Conservation (phyloP, 495 filamentous ascomycete genomes). For the Lophiotrema nucula region DNA sequence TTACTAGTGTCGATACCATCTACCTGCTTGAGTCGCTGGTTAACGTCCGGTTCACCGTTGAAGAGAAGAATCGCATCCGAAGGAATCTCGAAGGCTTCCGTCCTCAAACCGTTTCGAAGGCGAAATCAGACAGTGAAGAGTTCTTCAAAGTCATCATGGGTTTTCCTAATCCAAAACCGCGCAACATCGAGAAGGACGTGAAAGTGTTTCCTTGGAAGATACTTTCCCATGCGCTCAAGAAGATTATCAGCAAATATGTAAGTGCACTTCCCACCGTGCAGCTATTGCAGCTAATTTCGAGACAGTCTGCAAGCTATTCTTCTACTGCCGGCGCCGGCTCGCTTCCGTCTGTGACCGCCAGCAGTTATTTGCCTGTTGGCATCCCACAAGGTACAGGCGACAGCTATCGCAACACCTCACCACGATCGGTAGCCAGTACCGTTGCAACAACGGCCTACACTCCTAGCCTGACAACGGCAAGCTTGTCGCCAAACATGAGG, state of each 20-base stretch:
- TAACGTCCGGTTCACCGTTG: constrained; percentile 77
- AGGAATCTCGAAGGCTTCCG: constrained; percentile 91
- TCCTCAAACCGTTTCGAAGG: constrained; percentile 87
- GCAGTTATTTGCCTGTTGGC: constrained; percentile 22
- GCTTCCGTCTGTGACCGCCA: constrained; percentile 30
- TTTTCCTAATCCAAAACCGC: constrained; percentile 90
- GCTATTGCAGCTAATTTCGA: constrained; percentile 6
- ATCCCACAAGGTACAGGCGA: constrained; percentile 12
- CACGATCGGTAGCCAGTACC: constrained; percentile 28
- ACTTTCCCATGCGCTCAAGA: constrained; percentile 77
- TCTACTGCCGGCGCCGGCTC: constrained; percentile 46
- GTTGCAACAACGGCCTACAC: constrained; percentile 26
- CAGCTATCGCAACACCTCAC: constrained; percentile 26
- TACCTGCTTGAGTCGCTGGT: constrained; percentile 86
- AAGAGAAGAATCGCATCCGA: constrained; percentile 97
- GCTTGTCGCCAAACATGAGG: constrained; percentile 26
- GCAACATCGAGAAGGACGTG: constrained; percentile 98
- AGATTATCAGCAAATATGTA: constrained; percentile 98
- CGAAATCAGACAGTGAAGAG: constrained; percentile 84
- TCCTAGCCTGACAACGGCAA: constrained; percentile 27
- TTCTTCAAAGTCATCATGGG: constrained; percentile 99
- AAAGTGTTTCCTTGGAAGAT: constrained; percentile 97
- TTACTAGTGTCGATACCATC: constrained; percentile 97
- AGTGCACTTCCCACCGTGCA: constrained; percentile 40
- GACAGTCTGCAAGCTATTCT: constrained; percentile 41